Base-by-base conservation (phyloP, 345 rosid species). In the Arabidopsis suecica region DNA sequence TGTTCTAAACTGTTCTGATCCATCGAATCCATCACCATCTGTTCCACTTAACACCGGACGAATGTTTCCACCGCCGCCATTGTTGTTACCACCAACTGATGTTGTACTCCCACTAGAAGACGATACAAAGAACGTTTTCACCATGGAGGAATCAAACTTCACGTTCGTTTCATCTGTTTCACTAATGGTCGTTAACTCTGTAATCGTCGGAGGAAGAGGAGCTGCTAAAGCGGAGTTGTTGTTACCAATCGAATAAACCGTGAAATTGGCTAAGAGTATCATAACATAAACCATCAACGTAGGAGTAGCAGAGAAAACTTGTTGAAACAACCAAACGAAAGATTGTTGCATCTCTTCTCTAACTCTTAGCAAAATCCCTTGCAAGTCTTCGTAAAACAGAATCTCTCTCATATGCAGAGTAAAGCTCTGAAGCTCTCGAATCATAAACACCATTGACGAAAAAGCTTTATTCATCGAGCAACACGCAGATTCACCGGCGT, bases 291-390 rank as follows among this genome's bases (percentile, higher is more conserved):
- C 88, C 99, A 95, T 95, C 32, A 95, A 77, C 3, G 97, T 90
- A 1, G 99, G 99, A 0, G 99, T 92, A 1, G 87, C 93, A 0
- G 99, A 95, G 73, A 95, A 95, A 0, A 92, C 93, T 77, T 85
- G 96, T 44, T 95, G 97, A 32, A 95, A 95, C 71, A 95, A 76
- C 99, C 99, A 92, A 1, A 95, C 97, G 58, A 95, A 95, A 1
- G 97, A 95, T 6, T 85, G 89, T 70, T 92, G 88, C 89, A 91
- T 84, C 68, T 95, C 99, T 62, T 72, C 82, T 47, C 89, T 92
- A 0, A 89, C 99, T 7, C 96, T 85, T 32, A 48, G 82, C 12
- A 95, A 71, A 61, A 90, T 84, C 34, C 82, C 92, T 63, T 86
- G 93, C 49, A 92, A 77, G 73, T 95, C 97, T 72, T 92, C 89